Evolutionary conservation across 306 rosid genomes (phyloP).

Genomic region (Dryas drummondii): DNA sequence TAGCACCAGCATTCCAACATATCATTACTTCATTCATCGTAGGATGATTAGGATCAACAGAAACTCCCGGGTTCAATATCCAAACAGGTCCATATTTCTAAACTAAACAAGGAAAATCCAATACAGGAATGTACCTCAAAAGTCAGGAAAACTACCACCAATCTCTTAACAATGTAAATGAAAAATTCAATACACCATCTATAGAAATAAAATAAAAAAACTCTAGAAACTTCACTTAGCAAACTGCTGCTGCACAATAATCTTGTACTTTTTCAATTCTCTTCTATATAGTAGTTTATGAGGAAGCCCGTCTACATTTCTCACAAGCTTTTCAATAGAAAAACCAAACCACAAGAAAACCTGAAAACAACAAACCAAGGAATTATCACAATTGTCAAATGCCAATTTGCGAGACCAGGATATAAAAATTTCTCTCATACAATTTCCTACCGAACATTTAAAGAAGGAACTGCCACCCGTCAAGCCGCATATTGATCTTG

Average conservation of each 20-base stretch:
- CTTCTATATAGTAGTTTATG: constrained; percentile 28
- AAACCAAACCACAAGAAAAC: constrained; percentile 57
- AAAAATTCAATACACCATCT: constrained; percentile 11
- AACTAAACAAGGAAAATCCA: constrained; percentile 4
- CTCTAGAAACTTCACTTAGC: constrained; percentile 24
- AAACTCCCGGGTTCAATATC: neutral
- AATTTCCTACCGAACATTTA: constrained; percentile 52
- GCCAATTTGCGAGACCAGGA: neutral
- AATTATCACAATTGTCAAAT: constrained; percentile 8
- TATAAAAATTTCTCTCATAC: neutral
- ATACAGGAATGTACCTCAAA: constrained; percentile 7
- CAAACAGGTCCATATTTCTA: neutral
- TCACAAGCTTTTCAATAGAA: constrained; percentile 45
- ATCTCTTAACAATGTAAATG: constrained; percentile 6
- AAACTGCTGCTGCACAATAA: constrained; percentile 44
- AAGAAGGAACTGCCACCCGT: constrained; percentile 55
- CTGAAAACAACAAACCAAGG: constrained; percentile 28
- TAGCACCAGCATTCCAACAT: no score
- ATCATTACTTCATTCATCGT: no score
- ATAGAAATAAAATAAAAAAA: neutral
- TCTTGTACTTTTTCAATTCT: constrained; percentile 25
- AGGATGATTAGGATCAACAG: no score
- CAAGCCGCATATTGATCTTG: constrained; percentile 51
- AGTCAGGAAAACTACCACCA: constrained; percentile 14
- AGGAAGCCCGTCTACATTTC: constrained; percentile 46